Percentiles rank a stretch among this genome's conserved stretches.
phyloP scores from a whole-genome alignment of 2,329 filamentous ascomycete species.

The Corynespora cassiicola region DNA sequence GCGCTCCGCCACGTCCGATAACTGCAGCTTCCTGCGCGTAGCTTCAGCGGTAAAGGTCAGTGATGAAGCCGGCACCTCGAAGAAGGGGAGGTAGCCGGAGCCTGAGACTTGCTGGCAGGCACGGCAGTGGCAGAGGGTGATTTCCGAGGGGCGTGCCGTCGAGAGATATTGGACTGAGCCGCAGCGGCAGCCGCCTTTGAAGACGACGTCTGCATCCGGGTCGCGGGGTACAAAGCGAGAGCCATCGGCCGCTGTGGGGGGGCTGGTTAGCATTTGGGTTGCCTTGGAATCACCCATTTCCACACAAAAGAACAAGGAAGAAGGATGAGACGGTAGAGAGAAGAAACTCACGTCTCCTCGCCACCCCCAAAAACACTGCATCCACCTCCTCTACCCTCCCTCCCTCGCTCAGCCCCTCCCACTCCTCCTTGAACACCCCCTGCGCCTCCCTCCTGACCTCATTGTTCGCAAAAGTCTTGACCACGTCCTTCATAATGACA shows the following conservation, averaged over 20 bases:
- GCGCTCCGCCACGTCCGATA: conserved; percentile 51
- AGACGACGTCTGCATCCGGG: conserved; percentile 19
- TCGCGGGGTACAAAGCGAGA: conserved; percentile 23
- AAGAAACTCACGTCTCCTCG: conserved; percentile 35
- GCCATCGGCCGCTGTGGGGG: conserved; percentile 30
- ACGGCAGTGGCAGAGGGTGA: conserved; percentile 56
- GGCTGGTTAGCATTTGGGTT: too few relatives aligned
- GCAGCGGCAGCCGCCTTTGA: conserved; percentile 55
- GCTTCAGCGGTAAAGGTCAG: conserved; percentile 43
- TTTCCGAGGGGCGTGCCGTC: conserved; percentile 39
- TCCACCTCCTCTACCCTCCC: conserved; percentile 48
- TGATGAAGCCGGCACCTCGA: conserved; percentile 39
- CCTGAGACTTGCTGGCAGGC: conserved; percentile 58
- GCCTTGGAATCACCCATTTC: too few relatives aligned
- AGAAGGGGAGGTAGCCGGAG: conserved; percentile 53
- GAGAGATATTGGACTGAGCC: conserved; percentile 50
- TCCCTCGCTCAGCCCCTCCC: conserved; percentile 44
- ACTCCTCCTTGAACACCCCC: conserved; percentile 43
- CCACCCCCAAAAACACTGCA: conserved; percentile 46
- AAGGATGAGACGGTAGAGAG: too few relatives aligned
- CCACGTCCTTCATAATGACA: conserved; percentile 31
- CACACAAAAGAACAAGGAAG: background rate
- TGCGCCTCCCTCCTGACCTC: conserved; percentile 42
- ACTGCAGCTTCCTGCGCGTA: conserved; percentile 38
- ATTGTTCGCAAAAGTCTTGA: conserved; percentile 33